phyloP scores from a whole-genome alignment of 2,329 filamentous ascomycete species.

The Penicillium psychrosexuale region DNA sequence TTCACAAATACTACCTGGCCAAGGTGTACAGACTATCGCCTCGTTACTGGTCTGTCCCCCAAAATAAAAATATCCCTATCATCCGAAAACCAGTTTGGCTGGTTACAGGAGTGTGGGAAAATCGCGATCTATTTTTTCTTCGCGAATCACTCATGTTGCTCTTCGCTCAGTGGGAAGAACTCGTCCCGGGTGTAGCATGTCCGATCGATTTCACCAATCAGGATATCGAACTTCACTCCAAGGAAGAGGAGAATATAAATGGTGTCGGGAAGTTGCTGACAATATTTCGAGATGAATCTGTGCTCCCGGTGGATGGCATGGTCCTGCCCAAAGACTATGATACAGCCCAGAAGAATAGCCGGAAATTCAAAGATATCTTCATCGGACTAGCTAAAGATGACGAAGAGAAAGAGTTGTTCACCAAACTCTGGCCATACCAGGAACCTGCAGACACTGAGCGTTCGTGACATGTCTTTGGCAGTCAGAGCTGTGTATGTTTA shows the following conservation, averaged over 20 bases:
- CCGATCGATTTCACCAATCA: constrained; percentile 23
- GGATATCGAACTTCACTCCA: constrained; percentile 24
- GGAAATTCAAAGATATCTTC: constrained; percentile 26
- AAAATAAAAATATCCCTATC: constrained; percentile 16
- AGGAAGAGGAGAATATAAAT: constrained; percentile 33
- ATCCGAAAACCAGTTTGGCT: constrained; percentile 33
- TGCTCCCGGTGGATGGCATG: constrained; percentile 34
- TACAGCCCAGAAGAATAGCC: constrained; percentile 8
- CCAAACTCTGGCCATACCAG: constrained; percentile 29
- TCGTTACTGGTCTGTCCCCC: constrained; percentile 28
- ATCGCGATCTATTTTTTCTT: constrained; percentile 33
- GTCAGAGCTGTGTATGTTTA: neutral
- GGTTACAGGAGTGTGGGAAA: constrained; percentile 32
- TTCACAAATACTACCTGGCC: constrained; percentile 37
- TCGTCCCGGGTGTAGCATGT: constrained; percentile 17
- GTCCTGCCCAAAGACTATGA: constrained; percentile 32
- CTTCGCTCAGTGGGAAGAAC: constrained; percentile 21
- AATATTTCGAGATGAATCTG: constrained; percentile 27
- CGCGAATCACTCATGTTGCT: constrained; percentile 29
- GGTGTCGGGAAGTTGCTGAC: constrained; percentile 30
- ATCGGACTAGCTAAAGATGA: constrained; percentile 23
- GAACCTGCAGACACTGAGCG: neutral
- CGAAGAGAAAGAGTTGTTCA: constrained; percentile 22
- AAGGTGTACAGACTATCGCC: constrained; percentile 30
- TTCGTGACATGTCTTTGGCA: neutral